Conservation (phyloP, 257 asterid genomes). For the Mentha longifolia region DNA sequence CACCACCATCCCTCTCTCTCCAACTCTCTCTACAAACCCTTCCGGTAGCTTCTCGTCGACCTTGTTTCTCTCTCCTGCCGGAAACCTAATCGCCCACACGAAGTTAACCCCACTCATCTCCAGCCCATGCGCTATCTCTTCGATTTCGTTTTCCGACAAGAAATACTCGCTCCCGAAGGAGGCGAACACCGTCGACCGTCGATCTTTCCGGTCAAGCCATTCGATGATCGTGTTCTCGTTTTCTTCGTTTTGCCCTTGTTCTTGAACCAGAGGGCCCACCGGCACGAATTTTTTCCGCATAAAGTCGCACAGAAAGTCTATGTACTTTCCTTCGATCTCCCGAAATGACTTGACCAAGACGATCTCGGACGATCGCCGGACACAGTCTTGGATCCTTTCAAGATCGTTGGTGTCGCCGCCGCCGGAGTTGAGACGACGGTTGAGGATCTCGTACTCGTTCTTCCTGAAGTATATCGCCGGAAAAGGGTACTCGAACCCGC, state of each 20-base stretch:
- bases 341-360: constrained; percentile 51
- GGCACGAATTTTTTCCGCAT: constrained; percentile 48
- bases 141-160: constrained; percentile 50
- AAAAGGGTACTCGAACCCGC: constrained; percentile 50
- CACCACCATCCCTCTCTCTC: constrained; percentile 51
- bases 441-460: constrained; percentile 23
- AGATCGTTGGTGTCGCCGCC: constrained; percentile 28
- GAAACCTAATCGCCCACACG: constrained; percentile 64
- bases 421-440: constrained; percentile 1
- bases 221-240: constrained; percentile 28
- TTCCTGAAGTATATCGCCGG: constrained; percentile 39
- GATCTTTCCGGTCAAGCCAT: constrained; percentile 56
- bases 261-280: constrained; percentile 55
- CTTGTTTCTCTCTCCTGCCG: constrained; percentile 30
- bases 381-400: constrained; percentile 33
- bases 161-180: constrained; percentile 69
- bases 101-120: constrained; percentile 59
- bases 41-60: constrained; percentile 41
- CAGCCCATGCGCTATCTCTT: constrained; percentile 62
- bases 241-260: neutral
- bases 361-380: constrained; percentile 41
- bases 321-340: constrained; percentile 63
- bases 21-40: constrained; percentile 49
- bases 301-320: constrained; percentile 39
- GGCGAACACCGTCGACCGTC: constrained; percentile 55